Conservation (phyloP, 306 rosid species). For the Begonia fuchsioides region DNA sequence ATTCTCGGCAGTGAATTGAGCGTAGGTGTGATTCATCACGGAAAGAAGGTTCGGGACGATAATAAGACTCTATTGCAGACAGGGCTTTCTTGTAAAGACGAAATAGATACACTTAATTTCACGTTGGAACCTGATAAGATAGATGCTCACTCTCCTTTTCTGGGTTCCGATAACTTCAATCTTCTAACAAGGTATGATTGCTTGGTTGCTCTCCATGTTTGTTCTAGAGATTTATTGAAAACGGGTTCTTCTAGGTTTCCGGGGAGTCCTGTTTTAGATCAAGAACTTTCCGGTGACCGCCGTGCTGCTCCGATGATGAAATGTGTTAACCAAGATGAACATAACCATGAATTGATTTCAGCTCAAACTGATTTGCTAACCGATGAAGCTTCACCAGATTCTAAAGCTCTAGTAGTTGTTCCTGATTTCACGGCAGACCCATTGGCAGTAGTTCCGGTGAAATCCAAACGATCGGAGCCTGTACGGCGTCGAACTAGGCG, state of each 20-base stretch:
- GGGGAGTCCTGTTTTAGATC: slow-evolving; percentile 28
- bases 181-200: slow-evolving; percentile 32
- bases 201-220: background rate
- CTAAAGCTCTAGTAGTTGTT: slow-evolving; percentile 40
- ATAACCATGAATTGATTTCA: slow-evolving; percentile 31
- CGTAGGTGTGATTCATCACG: slow-evolving; percentile 63
- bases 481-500: slow-evolving; percentile 90
- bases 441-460: slow-evolving; percentile 48
- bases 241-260: slow-evolving; percentile 33
- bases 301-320: slow-evolving; percentile 30
- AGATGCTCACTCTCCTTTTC: slow-evolving; percentile 34
- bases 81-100: slow-evolving; percentile 64
- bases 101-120: slow-evolving; percentile 53
- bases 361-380: too few relatives aligned
- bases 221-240: slow-evolving; percentile 1
- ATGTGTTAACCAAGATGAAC: slow-evolving; percentile 25
- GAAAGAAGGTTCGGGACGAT: slow-evolving; percentile 71
- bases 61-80: slow-evolving; percentile 61
- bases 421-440: slow-evolving; percentile 39
- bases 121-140: slow-evolving; percentile 55
- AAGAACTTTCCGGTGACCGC: slow-evolving; percentile 23
- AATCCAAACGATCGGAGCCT: slow-evolving; percentile 47
- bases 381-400: slow-evolving; percentile 36
- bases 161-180: slow-evolving; percentile 23
- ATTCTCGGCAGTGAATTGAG: slow-evolving; percentile 53